A percentile compares a stretch with the other conserved stretches of the same genome.
Evolutionary conservation across 805 yeast species (phyloP).

Genomic region (Ogataea philodendri): DNA sequence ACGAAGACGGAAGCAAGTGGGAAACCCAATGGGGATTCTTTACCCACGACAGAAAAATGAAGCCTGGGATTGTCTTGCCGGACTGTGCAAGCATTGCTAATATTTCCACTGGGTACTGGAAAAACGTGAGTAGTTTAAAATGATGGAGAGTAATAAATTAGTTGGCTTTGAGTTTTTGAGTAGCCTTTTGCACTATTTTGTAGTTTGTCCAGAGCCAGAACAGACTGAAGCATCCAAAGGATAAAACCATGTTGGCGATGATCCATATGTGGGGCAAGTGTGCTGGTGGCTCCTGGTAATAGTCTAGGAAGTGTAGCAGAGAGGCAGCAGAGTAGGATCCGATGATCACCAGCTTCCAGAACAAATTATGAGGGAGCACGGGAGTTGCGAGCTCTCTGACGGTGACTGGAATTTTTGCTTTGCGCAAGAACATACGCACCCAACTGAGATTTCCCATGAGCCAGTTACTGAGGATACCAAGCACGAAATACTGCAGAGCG

Average conservation of each 20-base stretch:
- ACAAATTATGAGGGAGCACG: conserved; percentile 46
- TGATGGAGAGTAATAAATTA: conserved; percentile 5
- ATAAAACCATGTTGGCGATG: conserved; percentile 65
- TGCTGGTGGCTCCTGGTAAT: conserved; percentile 48
- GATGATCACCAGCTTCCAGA: conserved; percentile 51
- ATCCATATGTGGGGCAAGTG: conserved; percentile 85
- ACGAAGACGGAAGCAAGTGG: conserved; percentile 51
- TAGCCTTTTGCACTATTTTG: conserved; percentile 41
- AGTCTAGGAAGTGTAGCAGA: conserved; percentile 54
- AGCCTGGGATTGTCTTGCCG: conserved; percentile 44
- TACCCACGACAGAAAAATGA: conserved; percentile 45
- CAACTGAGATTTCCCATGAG: conserved; percentile 63
- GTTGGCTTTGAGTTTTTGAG: conserved; percentile 26
- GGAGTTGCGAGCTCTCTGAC: conserved; percentile 31
- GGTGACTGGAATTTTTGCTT: conserved; percentile 23
- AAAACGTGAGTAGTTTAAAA: conserved; percentile 6
- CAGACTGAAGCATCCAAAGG: conserved; percentile 69
- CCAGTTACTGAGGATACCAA: conserved; percentile 72
- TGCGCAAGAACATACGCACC: conserved; percentile 40
- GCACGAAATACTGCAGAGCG: conserved; percentile 64
- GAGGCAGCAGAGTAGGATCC: conserved; percentile 49
- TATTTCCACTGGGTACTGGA: conserved; percentile 1
- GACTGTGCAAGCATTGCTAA: conserved; percentile 22
- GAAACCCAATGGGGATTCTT: conserved; percentile 75
- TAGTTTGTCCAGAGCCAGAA: conserved; percentile 84